Percentiles rank a stretch among this genome's conserved stretches.
phyloP scores from a whole-genome alignment of 2,329 filamentous ascomycete genomes.

The Neopestalotiopsis rosae region DNA sequence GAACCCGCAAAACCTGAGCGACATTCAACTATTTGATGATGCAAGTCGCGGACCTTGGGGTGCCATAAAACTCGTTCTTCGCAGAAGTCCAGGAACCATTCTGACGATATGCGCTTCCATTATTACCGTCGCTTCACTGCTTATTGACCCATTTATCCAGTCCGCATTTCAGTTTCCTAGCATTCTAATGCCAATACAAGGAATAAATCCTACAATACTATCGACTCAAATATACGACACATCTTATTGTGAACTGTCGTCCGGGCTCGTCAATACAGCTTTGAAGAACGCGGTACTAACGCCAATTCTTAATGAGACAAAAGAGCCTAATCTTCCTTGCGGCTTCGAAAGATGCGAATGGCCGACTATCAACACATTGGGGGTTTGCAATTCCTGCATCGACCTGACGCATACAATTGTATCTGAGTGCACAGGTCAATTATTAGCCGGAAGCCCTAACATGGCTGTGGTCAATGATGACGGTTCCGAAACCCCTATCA shows the following conservation, averaged over 20 bases:
- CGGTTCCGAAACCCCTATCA: too few relatives aligned
- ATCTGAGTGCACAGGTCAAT: background rate
- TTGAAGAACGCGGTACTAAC: background rate
- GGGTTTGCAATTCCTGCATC: background rate
- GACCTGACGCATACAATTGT: background rate
- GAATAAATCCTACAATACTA: background rate
- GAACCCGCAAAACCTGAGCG: background rate
- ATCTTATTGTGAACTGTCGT: background rate
- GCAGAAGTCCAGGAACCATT: background rate
- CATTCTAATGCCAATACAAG: background rate
- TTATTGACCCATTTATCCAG: background rate
- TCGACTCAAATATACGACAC: background rate
- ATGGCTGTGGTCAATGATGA: too few relatives aligned
- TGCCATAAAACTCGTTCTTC: background rate
- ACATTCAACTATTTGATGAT: background rate
- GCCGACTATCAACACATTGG: background rate
- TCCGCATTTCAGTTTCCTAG: background rate
- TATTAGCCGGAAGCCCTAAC: too few relatives aligned
- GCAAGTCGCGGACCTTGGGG: background rate
- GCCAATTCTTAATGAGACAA: background rate
- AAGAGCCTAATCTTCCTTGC: background rate
- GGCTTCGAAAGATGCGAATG: background rate
- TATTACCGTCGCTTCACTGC: background rate
- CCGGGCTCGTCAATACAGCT: background rate
- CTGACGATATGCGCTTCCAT: background rate